Percentiles rank a stretch among this genome's conserved stretches.
phyloP scores from a whole-genome alignment of 2,329 filamentous ascomycete genomes.

The Exophiala dermatitidis region DNA sequence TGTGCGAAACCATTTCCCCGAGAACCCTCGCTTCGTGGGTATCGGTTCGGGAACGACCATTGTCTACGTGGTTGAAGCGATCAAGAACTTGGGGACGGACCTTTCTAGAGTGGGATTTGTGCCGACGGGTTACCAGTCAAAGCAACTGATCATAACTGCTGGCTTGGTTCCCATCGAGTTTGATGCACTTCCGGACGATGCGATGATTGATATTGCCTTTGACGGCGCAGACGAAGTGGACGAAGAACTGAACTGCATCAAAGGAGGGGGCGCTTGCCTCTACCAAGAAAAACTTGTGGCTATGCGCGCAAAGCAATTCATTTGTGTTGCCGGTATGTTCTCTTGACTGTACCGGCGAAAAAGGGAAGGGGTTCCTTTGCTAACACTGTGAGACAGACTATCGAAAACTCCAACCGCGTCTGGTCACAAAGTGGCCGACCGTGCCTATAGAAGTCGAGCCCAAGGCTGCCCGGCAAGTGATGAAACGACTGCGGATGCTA shows the following conservation, averaged over 20 bases:
- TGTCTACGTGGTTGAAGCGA: conserved; percentile 61
- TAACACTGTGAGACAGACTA: conserved; percentile 55
- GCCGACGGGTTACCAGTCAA: conserved; percentile 86
- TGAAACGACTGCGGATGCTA: conserved; percentile 62
- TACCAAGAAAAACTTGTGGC: conserved; percentile 98
- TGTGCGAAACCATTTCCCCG: conserved; percentile 48
- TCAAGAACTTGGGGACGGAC: conserved; percentile 43
- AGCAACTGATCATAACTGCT: conserved; percentile 72
- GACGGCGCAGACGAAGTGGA: conserved; percentile 98
- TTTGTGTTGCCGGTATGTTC: conserved; percentile 69
- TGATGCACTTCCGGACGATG: conserved; percentile 60
- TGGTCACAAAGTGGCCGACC: conserved; percentile 68
- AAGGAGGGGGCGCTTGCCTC: conserved; percentile 92
- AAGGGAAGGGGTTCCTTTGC: not conserved
- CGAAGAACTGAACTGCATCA: conserved; percentile 90
- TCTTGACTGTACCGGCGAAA: not conserved
- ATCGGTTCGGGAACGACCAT: conserved; percentile 61
- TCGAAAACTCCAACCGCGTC: conserved; percentile 72
- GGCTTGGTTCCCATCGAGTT: conserved; percentile 71
- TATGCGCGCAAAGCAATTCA: conserved; percentile 71
- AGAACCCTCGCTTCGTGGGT: conserved; percentile 51
- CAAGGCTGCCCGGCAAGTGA: conserved; percentile 69
- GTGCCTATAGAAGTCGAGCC: conserved; percentile 94
- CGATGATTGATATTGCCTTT: conserved; percentile 78
- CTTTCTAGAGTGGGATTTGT: conserved; percentile 67